These are phyloP conservation scores for Epicoccum sorghinum DNA, from an alignment of 2,329 filamentous ascomycete genomes.

Conservation along the genomic window DNA sequence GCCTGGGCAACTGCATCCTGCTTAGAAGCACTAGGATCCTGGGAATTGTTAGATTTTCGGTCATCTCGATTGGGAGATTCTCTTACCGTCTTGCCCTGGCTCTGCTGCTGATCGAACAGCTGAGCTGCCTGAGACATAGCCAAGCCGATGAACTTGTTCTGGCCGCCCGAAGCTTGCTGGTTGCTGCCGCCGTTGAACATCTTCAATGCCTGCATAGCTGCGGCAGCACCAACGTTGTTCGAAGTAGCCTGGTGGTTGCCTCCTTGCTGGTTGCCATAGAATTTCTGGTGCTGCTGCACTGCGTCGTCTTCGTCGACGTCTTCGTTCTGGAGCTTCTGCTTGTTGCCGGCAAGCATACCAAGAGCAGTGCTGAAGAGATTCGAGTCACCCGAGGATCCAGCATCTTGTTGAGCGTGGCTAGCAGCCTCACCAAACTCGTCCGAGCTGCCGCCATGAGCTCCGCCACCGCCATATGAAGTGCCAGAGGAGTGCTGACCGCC, in stretches of 20 bases:
- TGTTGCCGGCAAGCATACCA: constrained; percentile 60
- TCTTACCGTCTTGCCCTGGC: constrained; percentile 61
- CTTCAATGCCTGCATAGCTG: constrained; percentile 82
- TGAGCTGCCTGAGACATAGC: constrained; percentile 89
- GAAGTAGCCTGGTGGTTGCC: constrained; percentile 52
- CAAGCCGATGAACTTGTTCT: constrained; percentile 82
- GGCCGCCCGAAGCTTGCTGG: constrained; percentile 56
- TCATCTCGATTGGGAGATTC: constrained; percentile 35
- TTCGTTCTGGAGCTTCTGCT: constrained; percentile 56
- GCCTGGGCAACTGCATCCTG: constrained; percentile 79
- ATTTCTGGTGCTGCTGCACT: constrained; percentile 75
- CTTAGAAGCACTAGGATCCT: constrained; percentile 69
- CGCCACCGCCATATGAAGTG: constrained; percentile 53
- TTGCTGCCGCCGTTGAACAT: constrained; percentile 68
- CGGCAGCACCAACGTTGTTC: constrained; percentile 67
- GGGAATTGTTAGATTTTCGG: constrained; percentile 45
- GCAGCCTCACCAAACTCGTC: constrained; percentile 62
- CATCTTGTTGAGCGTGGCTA: constrained; percentile 61
- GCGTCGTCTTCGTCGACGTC: constrained; percentile 69
- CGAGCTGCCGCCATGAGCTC: constrained; percentile 47
- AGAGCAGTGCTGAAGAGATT: constrained; percentile 64
- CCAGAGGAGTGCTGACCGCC: constrained; percentile 47
- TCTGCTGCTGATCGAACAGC: constrained; percentile 68
- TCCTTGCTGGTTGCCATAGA: constrained; percentile 63
- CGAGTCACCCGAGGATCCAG: constrained; percentile 57